A percentile compares a stretch with the other conserved stretches of the same genome.
phyloP scores from a whole-genome alignment of 2,329 filamentous ascomycete genomes.

The Colletotrichum orchidophilum region DNA sequence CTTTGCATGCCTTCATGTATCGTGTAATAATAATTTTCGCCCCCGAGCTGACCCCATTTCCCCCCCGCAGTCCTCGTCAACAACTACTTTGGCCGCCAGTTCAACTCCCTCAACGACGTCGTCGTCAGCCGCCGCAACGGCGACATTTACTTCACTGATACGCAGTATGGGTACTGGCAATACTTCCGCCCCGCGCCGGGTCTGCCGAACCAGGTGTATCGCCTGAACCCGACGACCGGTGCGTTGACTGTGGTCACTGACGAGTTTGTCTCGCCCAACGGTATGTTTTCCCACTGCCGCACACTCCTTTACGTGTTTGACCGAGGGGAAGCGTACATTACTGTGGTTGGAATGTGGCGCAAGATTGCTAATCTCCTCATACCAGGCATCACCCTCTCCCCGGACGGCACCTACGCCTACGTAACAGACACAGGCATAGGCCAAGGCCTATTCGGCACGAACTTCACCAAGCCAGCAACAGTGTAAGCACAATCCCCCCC shows the following conservation, averaged over 20 bases:
- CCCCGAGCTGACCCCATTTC: not conserved
- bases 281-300: slow-evolving; percentile 38
- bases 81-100: slow-evolving; percentile 67
- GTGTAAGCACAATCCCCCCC: slow-evolving; percentile 49
- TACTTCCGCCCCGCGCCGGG: slow-evolving; percentile 63
- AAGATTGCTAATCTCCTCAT: slow-evolving; percentile 42
- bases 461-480: slow-evolving; percentile 52
- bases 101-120: slow-evolving; percentile 69
- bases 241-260: slow-evolving; percentile 66
- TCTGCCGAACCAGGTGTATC: slow-evolving; percentile 67
- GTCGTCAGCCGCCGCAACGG: slow-evolving; percentile 61
- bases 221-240: slow-evolving; percentile 59
- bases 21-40: too few relatives aligned
- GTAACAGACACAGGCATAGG: slow-evolving; percentile 66
- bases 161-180: slow-evolving; percentile 67
- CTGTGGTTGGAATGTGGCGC: too few relatives aligned
- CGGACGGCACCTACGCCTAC: slow-evolving; percentile 61
- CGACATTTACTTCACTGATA: slow-evolving; percentile 74
- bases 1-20: too few relatives aligned
- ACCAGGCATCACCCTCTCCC: slow-evolving; percentile 63
- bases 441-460: slow-evolving; percentile 53
- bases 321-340: too few relatives aligned
- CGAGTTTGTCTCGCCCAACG: slow-evolving; percentile 65
- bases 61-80: slow-evolving; percentile 57
- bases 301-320: too few relatives aligned